Conservation (phyloP, 768 basidiomycete species). For the Kwoniella pini region DNA sequence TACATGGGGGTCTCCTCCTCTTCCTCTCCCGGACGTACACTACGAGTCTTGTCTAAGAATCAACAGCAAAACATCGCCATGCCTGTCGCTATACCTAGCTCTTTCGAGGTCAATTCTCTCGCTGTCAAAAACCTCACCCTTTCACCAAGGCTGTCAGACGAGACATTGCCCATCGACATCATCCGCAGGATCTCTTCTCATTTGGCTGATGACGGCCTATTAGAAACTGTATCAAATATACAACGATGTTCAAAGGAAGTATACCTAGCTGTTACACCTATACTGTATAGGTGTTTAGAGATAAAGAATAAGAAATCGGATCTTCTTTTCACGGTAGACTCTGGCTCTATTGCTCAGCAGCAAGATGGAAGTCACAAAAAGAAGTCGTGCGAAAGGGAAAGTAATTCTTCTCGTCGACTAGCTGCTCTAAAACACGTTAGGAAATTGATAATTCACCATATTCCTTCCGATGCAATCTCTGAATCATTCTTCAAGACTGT, state of each 20-base stretch:
- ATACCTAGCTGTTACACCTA: constrained; percentile 22
- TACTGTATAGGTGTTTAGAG: constrained; percentile 14
- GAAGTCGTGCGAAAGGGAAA: neutral
- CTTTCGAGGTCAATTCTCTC: neutral
- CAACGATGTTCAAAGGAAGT: constrained; percentile 21
- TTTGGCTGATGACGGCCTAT: constrained; percentile 2
- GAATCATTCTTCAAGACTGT: neutral
- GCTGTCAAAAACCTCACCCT: neutral
- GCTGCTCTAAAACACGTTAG: constrained; percentile 10
- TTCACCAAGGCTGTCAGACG: neutral
- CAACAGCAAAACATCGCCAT: constrained; percentile 4
- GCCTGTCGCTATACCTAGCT: constrained; percentile 9
- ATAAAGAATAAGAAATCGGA: constrained; percentile 8
- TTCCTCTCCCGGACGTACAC: no score
- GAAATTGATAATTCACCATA: constrained; percentile 16
- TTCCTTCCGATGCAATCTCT: constrained; percentile 15
- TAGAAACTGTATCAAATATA: neutral
- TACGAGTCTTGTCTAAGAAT: neutral
- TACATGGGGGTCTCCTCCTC: neutral
- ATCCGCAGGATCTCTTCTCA: constrained; percentile 14
- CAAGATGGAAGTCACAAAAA: neutral
- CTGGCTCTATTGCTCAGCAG: neutral
- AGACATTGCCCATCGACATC: constrained; percentile 19
- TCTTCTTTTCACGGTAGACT: constrained; percentile 11
- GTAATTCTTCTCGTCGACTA: constrained; percentile 8